Conservation (phyloP, 202 grass and related monocot species). For the Bolboschoenoplectus hybrid region DNA sequence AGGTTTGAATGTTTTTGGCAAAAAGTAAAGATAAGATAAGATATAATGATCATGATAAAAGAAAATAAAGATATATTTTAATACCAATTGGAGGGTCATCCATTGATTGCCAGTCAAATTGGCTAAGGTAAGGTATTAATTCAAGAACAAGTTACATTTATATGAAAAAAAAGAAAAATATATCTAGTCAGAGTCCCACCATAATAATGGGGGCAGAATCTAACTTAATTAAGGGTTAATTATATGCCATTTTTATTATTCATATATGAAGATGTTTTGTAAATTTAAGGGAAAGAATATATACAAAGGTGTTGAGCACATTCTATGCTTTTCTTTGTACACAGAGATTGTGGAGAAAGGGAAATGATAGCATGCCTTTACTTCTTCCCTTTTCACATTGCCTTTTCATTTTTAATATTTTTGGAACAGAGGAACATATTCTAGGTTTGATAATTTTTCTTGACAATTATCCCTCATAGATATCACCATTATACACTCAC, state of each 20-base stretch:
- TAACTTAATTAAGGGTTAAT: neutral
- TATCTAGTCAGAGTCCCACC: too few relatives aligned
- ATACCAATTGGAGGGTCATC: neutral
- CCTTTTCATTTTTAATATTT: neutral
- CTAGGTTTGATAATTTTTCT: neutral
- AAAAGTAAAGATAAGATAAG: slow-evolving; percentile 26
- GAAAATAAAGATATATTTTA: neutral
- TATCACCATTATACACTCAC: too few relatives aligned
- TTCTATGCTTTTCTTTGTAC: slow-evolving; percentile 55
- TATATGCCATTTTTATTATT: neutral
- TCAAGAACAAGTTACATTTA: slow-evolving; percentile 27
- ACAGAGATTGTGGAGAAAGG: neutral
- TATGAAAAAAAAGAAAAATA: neutral
- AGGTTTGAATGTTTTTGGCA: neutral
- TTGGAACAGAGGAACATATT: slow-evolving; percentile 19
- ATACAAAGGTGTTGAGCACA: slow-evolving; percentile 42
- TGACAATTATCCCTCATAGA: too few relatives aligned
- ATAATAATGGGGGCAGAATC: neutral
- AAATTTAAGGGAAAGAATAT: slow-evolving; percentile 35
- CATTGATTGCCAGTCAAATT: slow-evolving; percentile 17
- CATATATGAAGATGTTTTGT: slow-evolving; percentile 30
- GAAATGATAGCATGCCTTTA: neutral
- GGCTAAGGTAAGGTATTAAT: slow-evolving; percentile 6
- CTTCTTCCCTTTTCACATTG: slow-evolving; percentile 25
- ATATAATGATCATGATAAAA: neutral